A percentile compares a stretch with the other conserved stretches of the same genome.
Evolutionary conservation across 2,329 filamentous ascomycete genomes (phyloP).

Genomic region (Lachnellula occidentalis): DNA sequence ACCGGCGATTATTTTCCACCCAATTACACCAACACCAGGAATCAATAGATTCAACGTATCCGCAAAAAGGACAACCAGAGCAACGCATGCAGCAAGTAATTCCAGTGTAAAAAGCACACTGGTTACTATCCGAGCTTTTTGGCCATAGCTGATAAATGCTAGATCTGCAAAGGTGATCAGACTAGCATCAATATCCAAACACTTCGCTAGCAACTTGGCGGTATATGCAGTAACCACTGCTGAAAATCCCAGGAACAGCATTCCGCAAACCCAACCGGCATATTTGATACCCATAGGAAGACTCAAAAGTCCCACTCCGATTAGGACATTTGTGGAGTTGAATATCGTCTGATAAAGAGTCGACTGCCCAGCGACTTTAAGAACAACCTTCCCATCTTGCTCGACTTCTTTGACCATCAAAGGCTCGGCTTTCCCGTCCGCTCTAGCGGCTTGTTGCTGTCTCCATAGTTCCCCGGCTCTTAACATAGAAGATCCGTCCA

Average conservation of each 20-base stretch:
- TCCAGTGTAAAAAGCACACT: slow-evolving; percentile 86
- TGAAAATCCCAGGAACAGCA: slow-evolving; percentile 67
- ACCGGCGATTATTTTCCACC: slow-evolving; percentile 84
- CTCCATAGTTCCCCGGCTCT: slow-evolving; percentile 48
- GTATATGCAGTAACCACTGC: slow-evolving; percentile 80
- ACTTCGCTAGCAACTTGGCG: slow-evolving; percentile 76
- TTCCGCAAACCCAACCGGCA: slow-evolving; percentile 80
- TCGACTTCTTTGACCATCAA: slow-evolving; percentile 86
- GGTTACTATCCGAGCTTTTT: slow-evolving; percentile 71
- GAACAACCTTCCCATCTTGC: slow-evolving; percentile 78
- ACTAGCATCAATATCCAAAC: slow-evolving; percentile 77
- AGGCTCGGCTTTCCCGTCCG: slow-evolving; percentile 60
- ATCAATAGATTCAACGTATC: slow-evolving; percentile 80
- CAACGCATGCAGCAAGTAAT: slow-evolving; percentile 81
- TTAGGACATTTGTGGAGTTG: slow-evolving; percentile 79
- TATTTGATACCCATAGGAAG: slow-evolving; percentile 84
- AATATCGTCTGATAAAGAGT: slow-evolving; percentile 93
- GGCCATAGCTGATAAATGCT: slow-evolving; percentile 84
- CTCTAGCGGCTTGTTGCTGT: slow-evolving; percentile 41
- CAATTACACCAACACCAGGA: slow-evolving; percentile 58
- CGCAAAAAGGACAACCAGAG: slow-evolving; percentile 85
- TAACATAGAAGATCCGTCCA: slow-evolving; percentile 40
- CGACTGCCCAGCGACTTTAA: slow-evolving; percentile 86
- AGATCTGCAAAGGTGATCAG: slow-evolving; percentile 93
- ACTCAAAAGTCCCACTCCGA: slow-evolving; percentile 84